These are phyloP conservation scores for Ensete ventricosum DNA, from an alignment of 176 grass and related monocot species.

Conservation along the genomic window DNA sequence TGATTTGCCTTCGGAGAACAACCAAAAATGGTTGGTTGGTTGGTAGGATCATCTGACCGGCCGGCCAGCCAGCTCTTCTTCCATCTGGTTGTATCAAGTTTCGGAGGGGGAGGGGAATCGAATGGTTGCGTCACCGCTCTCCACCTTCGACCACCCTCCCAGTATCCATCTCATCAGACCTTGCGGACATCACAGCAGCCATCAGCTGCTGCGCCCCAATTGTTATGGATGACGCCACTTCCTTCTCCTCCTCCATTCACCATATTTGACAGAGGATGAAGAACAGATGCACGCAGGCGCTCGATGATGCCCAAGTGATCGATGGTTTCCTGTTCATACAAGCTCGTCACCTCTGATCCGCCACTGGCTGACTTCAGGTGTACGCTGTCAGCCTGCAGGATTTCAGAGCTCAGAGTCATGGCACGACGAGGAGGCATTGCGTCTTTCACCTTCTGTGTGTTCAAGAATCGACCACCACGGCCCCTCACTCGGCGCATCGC, in stretches of 20 bases:
- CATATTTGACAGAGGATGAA: constrained; percentile 53
- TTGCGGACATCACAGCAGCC: constrained; percentile 78
- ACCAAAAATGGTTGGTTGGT: constrained; percentile 14
- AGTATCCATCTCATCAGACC: constrained; percentile 41
- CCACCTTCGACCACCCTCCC: constrained; percentile 11
- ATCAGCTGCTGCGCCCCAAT: constrained; percentile 49
- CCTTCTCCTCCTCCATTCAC: constrained; percentile 41
- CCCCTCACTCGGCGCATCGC: constrained; percentile 77
- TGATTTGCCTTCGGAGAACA: constrained; percentile 87
- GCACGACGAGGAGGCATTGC: constrained; percentile 10
- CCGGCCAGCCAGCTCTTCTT: constrained; percentile 14
- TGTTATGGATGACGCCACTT: constrained; percentile 19
- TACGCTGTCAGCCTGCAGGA: constrained; percentile 46
- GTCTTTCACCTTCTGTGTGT: constrained; percentile 42
- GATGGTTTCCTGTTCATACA: constrained; percentile 30
- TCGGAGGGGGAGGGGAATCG: constrained; percentile 6
- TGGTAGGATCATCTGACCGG: background rate
- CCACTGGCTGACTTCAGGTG: constrained; percentile 38
- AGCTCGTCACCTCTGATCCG: constrained; percentile 53
- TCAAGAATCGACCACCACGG: constrained; percentile 75
- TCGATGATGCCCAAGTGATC: constrained; percentile 38
- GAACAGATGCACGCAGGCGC: constrained; percentile 45
- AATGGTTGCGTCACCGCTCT: background rate
- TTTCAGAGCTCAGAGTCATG: constrained; percentile 36
- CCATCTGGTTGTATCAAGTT: constrained; percentile 19